Percentiles rank a stretch among this genome's conserved stretches.
phyloP scores from a whole-genome alignment of 495 filamentous ascomycete genomes.

The Penicillium antarcticum region DNA sequence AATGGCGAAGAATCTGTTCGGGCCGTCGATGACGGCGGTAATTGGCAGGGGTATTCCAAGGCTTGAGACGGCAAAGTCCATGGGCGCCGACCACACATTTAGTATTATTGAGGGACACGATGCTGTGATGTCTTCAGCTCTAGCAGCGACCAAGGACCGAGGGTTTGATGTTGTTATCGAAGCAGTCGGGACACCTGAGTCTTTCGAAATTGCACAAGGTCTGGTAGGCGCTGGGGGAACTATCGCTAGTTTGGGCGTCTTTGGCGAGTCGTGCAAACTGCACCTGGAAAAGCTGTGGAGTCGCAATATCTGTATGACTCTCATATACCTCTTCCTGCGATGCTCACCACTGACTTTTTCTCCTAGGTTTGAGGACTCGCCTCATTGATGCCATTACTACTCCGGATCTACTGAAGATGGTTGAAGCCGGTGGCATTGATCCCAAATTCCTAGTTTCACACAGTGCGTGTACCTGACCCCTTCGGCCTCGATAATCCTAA shows the following conservation, averaged over 20 bases:
- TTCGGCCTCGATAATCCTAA: not conserved
- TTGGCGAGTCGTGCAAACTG: conserved; percentile 37
- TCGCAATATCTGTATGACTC: conserved; percentile 35
- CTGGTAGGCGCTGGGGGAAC: conserved; percentile 45
- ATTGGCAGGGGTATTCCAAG: conserved; percentile 39
- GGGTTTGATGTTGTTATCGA: conserved; percentile 53
- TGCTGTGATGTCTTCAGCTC: not conserved
- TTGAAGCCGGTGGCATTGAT: not conserved
- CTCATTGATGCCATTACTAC: conserved; percentile 5
- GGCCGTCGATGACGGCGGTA: conserved; percentile 34
- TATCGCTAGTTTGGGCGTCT: conserved; percentile 51
- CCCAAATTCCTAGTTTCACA: conserved; percentile 2
- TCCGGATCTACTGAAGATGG: not conserved
- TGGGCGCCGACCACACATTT: conserved; percentile 41
- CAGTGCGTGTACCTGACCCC: not conserved
- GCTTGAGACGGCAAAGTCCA: conserved; percentile 35
- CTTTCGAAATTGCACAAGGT: conserved; percentile 42
- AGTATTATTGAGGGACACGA: not conserved
- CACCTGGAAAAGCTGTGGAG: conserved; percentile 36
- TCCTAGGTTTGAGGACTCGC: conserved; percentile 1
- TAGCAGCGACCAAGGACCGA: conserved; percentile 30
- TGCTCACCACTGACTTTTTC: not conserved
- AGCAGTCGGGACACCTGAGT: conserved; percentile 43
- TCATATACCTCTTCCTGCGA: not conserved
- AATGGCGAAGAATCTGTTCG: conserved; percentile 41